Conservation (phyloP, 495 filamentous ascomycete species). For the Tuber umbilicatum region DNA sequence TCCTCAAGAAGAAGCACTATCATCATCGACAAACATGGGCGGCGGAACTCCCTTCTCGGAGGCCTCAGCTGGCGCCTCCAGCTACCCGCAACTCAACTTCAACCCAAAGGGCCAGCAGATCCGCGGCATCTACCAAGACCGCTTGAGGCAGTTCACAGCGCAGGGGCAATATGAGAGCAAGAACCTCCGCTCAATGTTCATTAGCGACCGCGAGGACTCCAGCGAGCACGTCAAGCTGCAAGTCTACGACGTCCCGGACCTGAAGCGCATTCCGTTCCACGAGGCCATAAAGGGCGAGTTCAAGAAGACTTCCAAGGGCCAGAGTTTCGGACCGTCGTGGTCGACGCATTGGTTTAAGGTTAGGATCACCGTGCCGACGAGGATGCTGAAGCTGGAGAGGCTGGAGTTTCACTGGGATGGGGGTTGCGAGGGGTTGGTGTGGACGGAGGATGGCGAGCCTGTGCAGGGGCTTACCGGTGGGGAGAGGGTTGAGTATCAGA, state of each 20-base stretch:
- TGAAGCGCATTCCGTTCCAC: conserved; percentile 76
- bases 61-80: conserved; percentile 17
- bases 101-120: conserved; percentile 77
- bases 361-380: conserved; percentile 63
- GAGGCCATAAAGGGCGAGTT: conserved; percentile 72
- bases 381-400: conserved; percentile 63
- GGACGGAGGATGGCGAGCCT: conserved; percentile 78
- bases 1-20: conserved; percentile 20
- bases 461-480: conserved; percentile 89
- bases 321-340: conserved; percentile 88
- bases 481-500: conserved; percentile 81
- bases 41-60: conserved; percentile 8
- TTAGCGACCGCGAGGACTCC: conserved; percentile 61
- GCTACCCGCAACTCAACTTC: conserved; percentile 54
- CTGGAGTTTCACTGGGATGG: conserved; percentile 95
- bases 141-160: conserved; percentile 71
- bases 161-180: conserved; percentile 72
- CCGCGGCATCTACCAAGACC: conserved; percentile 74
- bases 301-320: conserved; percentile 64
- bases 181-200: conserved; percentile 56
- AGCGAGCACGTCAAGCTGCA: conserved; percentile 74
- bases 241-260: conserved; percentile 75
- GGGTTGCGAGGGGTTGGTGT: conserved; percentile 84
- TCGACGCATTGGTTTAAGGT: conserved; percentile 97
- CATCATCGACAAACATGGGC: conserved; percentile 24